phyloP scores from a whole-genome alignment of 352 stramenopile species.

The Phytopythium cucurbitacearum region DNA sequence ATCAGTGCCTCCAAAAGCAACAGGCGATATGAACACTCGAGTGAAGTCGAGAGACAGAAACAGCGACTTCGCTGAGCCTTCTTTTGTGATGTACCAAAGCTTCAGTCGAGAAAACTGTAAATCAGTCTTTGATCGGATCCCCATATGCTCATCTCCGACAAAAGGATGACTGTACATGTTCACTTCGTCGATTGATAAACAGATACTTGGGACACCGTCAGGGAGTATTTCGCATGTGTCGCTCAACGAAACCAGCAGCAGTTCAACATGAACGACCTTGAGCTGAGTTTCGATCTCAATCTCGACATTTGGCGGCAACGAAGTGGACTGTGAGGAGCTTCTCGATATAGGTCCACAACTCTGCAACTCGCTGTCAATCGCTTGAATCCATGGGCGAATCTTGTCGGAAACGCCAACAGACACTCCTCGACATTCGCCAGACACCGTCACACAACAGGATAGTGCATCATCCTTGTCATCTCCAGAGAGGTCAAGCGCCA shows the following conservation, averaged over 20 bases:
- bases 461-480: conserved; percentile 5
- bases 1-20: conserved; percentile 32
- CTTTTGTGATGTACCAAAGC: conserved; percentile 24
- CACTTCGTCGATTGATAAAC: conserved; percentile 49
- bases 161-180: conserved; percentile 54
- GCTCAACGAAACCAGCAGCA: conserved; percentile 27
- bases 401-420: conserved; percentile 14
- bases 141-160: conserved; percentile 36
- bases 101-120: conserved; percentile 60
- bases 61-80: conserved; percentile 14
- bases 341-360: background rate
- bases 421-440: conserved; percentile 16
- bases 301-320: conserved; percentile 10
- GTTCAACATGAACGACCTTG: conserved; percentile 46
- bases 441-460: conserved; percentile 9
- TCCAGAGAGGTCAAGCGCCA: background rate
- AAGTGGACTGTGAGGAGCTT: background rate
- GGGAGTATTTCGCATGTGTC: conserved; percentile 40
- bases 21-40: conserved; percentile 52
- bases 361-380: conserved; percentile 8
- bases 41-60: conserved; percentile 69
- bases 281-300: conserved; percentile 54
- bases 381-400: conserved; percentile 13
- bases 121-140: conserved; percentile 59
- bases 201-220: conserved; percentile 38